Conservation (phyloP, 495 filamentous ascomycete species). For the Podospora conica region DNA sequence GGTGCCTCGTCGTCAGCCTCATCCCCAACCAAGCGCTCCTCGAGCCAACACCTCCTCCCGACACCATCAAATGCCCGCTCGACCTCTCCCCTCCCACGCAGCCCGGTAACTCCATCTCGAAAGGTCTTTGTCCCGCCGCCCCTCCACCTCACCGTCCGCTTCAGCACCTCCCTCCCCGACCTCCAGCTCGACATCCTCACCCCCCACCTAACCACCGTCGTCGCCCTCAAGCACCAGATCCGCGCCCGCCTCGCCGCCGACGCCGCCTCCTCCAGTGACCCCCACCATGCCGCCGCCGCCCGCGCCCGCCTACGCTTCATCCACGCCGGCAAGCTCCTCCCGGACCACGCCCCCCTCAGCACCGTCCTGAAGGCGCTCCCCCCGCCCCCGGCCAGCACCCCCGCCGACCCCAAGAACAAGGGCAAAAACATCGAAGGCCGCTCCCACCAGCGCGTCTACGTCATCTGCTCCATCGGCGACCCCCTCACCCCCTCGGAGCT, state of each 20-base stretch:
- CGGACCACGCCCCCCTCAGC: slow-evolving; percentile 59
- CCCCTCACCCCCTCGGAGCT: slow-evolving; percentile 63
- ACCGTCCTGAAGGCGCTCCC: slow-evolving; percentile 57
- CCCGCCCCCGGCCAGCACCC: slow-evolving; percentile 43
- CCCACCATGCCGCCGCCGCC: slow-evolving; percentile 43
- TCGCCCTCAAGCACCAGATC: slow-evolving; percentile 75
- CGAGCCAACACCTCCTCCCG: slow-evolving; percentile 3
- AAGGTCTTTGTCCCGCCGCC: slow-evolving; percentile 25
- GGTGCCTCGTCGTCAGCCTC: slow-evolving; percentile 15
- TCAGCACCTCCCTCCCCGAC: slow-evolving; percentile 78
- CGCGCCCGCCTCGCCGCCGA: slow-evolving; percentile 63
- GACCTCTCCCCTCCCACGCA: slow-evolving; percentile 4
- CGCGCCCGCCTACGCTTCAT: slow-evolving; percentile 75
- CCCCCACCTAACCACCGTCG: slow-evolving; percentile 61
- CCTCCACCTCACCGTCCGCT: slow-evolving; percentile 75
- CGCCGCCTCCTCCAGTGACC: slow-evolving; percentile 23
- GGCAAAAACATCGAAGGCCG: slow-evolving; percentile 18
- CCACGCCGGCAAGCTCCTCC: slow-evolving; percentile 75
- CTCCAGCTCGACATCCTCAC: slow-evolving; percentile 66
- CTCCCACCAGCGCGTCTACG: slow-evolving; percentile 53
- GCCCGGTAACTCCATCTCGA: slow-evolving; percentile 5
- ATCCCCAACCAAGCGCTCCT: slow-evolving; percentile 11
- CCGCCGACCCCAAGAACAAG: slow-evolving; percentile 31
- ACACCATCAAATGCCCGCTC: slow-evolving; percentile 3
- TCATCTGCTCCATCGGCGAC: slow-evolving; percentile 85